Evolutionary conservation across 768 basidiomycete genomes (phyloP).

Genomic region (Tulasnella sp.): DNA sequence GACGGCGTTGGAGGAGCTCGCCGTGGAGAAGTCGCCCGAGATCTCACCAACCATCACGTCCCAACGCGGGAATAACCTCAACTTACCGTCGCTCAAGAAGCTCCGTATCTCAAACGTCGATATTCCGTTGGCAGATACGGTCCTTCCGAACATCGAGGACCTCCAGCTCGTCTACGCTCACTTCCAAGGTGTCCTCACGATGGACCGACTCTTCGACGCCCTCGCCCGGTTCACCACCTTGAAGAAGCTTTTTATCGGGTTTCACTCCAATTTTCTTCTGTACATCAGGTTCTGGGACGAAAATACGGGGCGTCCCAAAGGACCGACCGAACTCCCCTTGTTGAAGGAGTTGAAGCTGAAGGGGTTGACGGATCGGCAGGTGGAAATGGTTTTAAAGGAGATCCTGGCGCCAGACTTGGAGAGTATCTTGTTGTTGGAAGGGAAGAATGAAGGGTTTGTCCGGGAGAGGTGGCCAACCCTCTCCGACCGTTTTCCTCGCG

Average conservation of each 20-base stretch:
- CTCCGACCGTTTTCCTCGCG: neutral
- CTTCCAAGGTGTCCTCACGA: neutral
- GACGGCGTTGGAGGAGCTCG: neutral
- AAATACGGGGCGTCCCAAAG: neutral
- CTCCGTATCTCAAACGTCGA: neutral
- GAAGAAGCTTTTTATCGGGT: neutral
- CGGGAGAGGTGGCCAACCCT: neutral
- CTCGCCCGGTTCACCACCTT: neutral
- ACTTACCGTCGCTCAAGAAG: neutral
- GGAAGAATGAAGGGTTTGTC: neutral
- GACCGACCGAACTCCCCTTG: neutral
- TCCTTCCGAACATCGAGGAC: neutral
- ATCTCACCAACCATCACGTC: neutral
- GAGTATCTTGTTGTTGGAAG: neutral
- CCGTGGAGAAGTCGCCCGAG: neutral
- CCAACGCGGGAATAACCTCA: neutral
- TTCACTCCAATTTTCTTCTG: neutral
- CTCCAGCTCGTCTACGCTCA: neutral
- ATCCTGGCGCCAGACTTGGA: neutral
- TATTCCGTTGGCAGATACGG: neutral
- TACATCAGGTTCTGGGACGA: neutral
- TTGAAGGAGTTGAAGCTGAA: neutral
- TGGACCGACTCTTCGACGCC: constrained; percentile 9
- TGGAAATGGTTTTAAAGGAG: neutral
- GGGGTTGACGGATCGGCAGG: neutral